Evolutionary conservation across 176 grass and related monocot genomes (phyloP).

Genomic region (Aegilops longissima): DNA sequence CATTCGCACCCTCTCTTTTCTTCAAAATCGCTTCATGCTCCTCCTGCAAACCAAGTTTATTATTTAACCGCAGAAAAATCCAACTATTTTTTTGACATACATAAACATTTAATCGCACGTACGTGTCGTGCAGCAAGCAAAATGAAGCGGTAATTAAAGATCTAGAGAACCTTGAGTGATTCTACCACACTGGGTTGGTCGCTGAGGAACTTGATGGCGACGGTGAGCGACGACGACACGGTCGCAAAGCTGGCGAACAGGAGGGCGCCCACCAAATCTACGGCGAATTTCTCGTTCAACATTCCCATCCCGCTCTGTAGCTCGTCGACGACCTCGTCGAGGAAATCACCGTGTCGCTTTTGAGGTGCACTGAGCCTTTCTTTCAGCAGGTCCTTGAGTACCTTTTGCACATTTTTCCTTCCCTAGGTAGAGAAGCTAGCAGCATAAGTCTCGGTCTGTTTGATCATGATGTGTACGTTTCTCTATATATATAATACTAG

Average conservation of each 20-base stretch:
- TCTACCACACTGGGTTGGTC: not conserved
- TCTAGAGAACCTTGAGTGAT: not conserved
- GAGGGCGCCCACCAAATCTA: not conserved
- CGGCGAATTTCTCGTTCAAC: not conserved
- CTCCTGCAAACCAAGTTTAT: not conserved
- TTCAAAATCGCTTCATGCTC: slow-evolving; percentile 1
- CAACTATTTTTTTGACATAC: no score
- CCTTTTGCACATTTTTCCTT: not conserved
- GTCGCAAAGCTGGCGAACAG: not conserved
- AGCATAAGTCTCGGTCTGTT: not conserved
- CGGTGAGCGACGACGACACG: not conserved
- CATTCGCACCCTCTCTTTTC: not conserved
- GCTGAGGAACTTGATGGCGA: not conserved
- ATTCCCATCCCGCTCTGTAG: not conserved
- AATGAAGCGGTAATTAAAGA: not conserved
- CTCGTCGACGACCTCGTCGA: not conserved
- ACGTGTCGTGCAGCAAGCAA: no score
- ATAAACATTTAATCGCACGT: no score
- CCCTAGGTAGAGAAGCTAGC: not conserved
- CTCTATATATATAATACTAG: no score
- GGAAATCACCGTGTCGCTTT: not conserved
- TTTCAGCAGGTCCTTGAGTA: not conserved
- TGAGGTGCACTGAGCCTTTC: not conserved
- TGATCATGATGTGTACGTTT: not conserved
- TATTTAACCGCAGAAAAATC: no score